Evolutionary conservation across 176 grass and related monocot genomes (phyloP).

Genomic region (Bothriochloa decipiens): DNA sequence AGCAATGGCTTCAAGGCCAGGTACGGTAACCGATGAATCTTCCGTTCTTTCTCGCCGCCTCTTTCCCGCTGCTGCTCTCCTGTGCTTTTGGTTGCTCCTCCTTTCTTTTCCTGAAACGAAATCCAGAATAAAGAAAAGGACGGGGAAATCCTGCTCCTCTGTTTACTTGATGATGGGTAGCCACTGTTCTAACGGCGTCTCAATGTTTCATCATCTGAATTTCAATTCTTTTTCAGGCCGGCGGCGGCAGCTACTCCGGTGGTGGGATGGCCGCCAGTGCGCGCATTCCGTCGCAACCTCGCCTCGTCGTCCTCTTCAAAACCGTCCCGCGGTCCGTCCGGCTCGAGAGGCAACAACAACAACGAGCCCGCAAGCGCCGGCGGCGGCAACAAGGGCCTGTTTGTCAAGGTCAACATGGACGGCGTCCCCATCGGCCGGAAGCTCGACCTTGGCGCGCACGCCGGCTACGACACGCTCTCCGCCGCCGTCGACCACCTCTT

Average conservation of each 20-base stretch:
- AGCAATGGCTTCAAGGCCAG: conserved; percentile 43
- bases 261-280: conserved; percentile 83
- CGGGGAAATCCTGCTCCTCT: too few species aligned
- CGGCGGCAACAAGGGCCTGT: conserved; percentile 44
- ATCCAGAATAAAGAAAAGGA: too few species aligned
- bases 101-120: neutral
- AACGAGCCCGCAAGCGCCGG: neutral
- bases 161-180: too few species aligned
- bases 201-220: neutral
- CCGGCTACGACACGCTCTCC: conserved; percentile 72
- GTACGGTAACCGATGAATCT: conserved; percentile 40
- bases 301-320: conserved; percentile 52
- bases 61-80: neutral
- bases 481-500: conserved; percentile 76
- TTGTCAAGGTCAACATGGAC: conserved; percentile 95
- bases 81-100: neutral
- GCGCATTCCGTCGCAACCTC: conserved; percentile 75
- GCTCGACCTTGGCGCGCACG: conserved; percentile 61
- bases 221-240: conserved; percentile 33
- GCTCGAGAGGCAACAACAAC: neutral
- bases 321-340: neutral
- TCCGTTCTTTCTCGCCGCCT: neutral
- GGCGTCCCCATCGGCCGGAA: conserved; percentile 91
- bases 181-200: neutral
- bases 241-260: conserved; percentile 52